Evolutionary conservation across 805 yeast species (phyloP), one percentile per base, ranked within the genome.

Genomic region (Danielia reshetovae): DNA sequence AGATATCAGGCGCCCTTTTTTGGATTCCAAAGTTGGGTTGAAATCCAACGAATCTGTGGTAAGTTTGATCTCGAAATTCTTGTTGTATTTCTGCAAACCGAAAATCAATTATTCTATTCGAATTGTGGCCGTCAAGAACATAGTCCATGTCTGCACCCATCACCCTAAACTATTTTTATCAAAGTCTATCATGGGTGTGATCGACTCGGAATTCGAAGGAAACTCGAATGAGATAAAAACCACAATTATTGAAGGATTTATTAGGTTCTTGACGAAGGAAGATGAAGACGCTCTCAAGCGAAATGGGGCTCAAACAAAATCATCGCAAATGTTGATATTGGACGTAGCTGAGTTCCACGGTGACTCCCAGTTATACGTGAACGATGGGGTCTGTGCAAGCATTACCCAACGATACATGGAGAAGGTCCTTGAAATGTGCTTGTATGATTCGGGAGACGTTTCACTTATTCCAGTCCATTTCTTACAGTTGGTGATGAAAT

Each of bases 371-470:
- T 58, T 70, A 1, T 68, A 74, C 32, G 60, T 71, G 17, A 72
- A 68, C 48, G 93, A 85, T 50, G 84, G 88, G 10, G 76, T 85
- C 0, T 81, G 93, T 52, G 74, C 90, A 0, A 80, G 84, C 0
- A 47, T 87, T 8, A 80, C 78, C 4, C 86, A 85, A 35, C 59
- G 86, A 24, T 85, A 79, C 48, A 54, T 80, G 32, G 54, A 54
- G 3, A 42, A 59, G 2, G 67, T 82, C 4, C 57, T 84, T 16
- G 56, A 61, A 2, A 53, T 77, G 12, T 75, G 86, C 35, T 42
- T 77, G 0, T 45, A 52, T 3, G 70, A 70, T 23, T 72, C 74
- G 19, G 64, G 63, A 2, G 70, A 65, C 3, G 59, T 57, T 29
- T 74, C 85, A 1, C 55, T 62, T 18, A 53, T 68, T 1, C 79